Evolutionary conservation across 2,329 filamentous ascomycete species (phyloP), one percentile per base, ranked within the genome.

Genomic region (Coniochaeta pulveracea): DNA sequence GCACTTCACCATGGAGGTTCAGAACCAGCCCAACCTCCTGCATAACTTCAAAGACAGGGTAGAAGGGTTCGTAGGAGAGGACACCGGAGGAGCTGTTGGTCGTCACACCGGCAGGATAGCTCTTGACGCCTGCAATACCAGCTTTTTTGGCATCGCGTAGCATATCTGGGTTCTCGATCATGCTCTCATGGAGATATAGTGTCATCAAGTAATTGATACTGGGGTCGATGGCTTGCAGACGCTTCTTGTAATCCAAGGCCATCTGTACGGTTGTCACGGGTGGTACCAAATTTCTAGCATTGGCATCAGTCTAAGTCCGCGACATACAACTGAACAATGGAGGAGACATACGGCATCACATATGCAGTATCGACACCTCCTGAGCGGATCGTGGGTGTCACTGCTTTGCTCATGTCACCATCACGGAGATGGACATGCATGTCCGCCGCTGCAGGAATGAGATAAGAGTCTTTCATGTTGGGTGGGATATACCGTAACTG

Each of bases 1-100:
- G 79, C n/a, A 80, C 74, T 58, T 95, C 89, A 43, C 88, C 89
- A 54, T 96, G 88, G n/a, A 96, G 64, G 59, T 95, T 95, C 26
- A 57, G 49, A 12, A 57, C 49, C 51, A 94, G 65, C 43, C 79
- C 76, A 43, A 86, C 74, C 38, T 77, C 62, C 52, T 94, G 81
- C 88, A 96, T 95, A 43, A 84, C 82, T n/a, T 69, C 72, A 50
- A 96, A 93, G 10, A 89, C 82, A 6, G 76, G 72, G 50, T 82
- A 81, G 58, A 85, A 89, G 19, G 66, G 59, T 39, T 76, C 73
- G 47, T 84, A 74, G 36, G 75, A 71, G 11, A 80, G 61, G 16
- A 88, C 81, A 10, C 83, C 84, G 17, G 71, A 73, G 30, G 71
- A 66, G 15, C 73, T 78, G 55, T 80, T 80, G 30, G 76, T 80